Evolutionary conservation across 202 grass and related monocot species (phyloP).

Genomic region (Carex sylvatica): DNA sequence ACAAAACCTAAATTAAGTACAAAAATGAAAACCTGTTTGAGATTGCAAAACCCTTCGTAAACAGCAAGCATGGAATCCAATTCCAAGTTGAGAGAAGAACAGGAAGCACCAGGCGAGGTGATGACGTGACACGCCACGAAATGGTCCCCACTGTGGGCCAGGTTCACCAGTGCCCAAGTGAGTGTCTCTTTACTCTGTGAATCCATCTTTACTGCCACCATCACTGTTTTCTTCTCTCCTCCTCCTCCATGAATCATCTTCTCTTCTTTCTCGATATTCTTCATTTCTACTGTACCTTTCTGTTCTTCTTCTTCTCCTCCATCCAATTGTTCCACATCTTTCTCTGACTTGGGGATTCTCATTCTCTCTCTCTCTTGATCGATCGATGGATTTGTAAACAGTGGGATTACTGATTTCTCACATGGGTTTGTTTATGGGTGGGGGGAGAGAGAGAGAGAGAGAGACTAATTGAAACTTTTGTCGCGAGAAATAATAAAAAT

Average conservation of each 20-base stretch:
- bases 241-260: neutral
- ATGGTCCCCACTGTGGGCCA: conserved; percentile 48
- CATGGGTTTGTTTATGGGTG: conserved; percentile 29
- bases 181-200: conserved; percentile 62
- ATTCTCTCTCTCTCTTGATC: conserved; percentile 10
- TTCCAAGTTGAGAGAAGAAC: conserved; percentile 42
- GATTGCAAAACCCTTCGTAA: conserved; percentile 85
- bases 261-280: neutral
- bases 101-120: conserved; percentile 29
- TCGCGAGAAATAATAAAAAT: neutral
- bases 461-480: neutral
- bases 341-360: conserved; percentile 21
- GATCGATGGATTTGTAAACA: conserved; percentile 11
- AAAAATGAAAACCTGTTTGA: conserved; percentile 70
- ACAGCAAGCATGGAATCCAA: conserved; percentile 84
- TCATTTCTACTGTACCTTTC: neutral
- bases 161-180: conserved; percentile 75
- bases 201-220: conserved; percentile 63
- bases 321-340: conserved; percentile 6
- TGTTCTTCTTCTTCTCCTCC: neutral
- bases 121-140: conserved; percentile 74
- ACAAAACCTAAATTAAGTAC: neutral
- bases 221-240: conserved; percentile 46
- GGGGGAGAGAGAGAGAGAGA: neutral
- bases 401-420: neutral